These are phyloP conservation scores for Thelonectria olida DNA, from an alignment of 2,329 filamentous ascomycete species.

Conservation along the genomic window DNA sequence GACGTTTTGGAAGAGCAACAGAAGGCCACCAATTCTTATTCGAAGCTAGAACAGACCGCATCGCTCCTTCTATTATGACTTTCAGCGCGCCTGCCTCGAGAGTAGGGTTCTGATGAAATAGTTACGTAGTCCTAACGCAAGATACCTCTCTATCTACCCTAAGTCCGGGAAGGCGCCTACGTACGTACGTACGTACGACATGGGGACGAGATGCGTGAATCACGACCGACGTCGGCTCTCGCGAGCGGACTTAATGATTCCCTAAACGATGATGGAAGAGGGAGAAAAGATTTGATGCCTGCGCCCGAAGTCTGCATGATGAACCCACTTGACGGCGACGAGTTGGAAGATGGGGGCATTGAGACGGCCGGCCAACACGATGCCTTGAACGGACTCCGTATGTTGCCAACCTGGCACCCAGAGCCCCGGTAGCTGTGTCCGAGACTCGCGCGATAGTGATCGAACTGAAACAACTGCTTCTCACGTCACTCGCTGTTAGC, in stretches of 20 bases:
- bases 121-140: neutral
- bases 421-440: too few species aligned
- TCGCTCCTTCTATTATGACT: constrained; percentile 1
- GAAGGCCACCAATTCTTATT: neutral
- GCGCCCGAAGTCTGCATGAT: too few species aligned
- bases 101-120: neutral
- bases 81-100: neutral
- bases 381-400: too few species aligned
- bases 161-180: neutral
- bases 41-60: neutral
- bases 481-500: too few species aligned
- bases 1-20: neutral
- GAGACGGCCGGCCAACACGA: too few species aligned
- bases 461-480: too few species aligned
- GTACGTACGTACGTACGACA: neutral
- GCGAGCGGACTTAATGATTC: constrained; percentile 18
- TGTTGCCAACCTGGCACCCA: too few species aligned
- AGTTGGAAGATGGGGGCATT: too few species aligned
- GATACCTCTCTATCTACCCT: too few species aligned
- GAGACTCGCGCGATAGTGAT: too few species aligned
- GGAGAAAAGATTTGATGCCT: neutral
- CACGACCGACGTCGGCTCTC: neutral
- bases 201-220: neutral
- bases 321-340: too few species aligned
- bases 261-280: neutral